A percentile compares a stretch with the other conserved stretches of the same genome.
phyloP scores from a whole-genome alignment of 2,329 filamentous ascomycete genomes.

The Arthrobotrys musiformis region DNA sequence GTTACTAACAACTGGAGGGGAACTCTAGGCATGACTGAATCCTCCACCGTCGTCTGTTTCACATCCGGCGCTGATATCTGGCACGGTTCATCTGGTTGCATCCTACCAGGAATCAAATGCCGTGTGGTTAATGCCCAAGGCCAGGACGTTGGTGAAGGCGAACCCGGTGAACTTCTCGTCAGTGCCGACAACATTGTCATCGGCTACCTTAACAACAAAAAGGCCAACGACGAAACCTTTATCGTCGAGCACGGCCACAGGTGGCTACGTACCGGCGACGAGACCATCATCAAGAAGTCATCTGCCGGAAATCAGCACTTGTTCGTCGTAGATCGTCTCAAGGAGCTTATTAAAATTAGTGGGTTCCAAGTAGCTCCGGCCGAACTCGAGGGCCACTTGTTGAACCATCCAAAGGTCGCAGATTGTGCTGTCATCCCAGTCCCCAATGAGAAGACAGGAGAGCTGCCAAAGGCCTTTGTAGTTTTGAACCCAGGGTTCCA shows the following conservation, averaged over 20 bases:
- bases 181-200: constrained; percentile 80
- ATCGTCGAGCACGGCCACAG: constrained; percentile 71
- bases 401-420: constrained; percentile 64
- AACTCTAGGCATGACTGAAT: constrained; percentile 76
- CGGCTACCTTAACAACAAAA: constrained; percentile 87
- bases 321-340: constrained; percentile 84
- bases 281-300: constrained; percentile 75
- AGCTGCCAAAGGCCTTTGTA: constrained; percentile 66
- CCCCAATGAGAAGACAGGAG: constrained; percentile 65
- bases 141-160: constrained; percentile 74
- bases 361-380: constrained; percentile 68
- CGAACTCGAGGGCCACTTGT: constrained; percentile 65
- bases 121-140: constrained; percentile 77
- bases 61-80: constrained; percentile 73
- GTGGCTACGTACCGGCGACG: constrained; percentile 87
- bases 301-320: constrained; percentile 79
- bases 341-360: constrained; percentile 69
- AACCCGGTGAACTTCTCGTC: constrained; percentile 83
- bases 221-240: constrained; percentile 84
- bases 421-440: constrained; percentile 66
- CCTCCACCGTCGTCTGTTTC: constrained; percentile 74
- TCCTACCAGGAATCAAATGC: constrained; percentile 73
- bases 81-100: constrained; percentile 76
- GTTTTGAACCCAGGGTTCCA: constrained; percentile 61
- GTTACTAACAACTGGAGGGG: constrained; percentile 14